Percentiles rank a stretch among this genome's conserved stretches.
Conservation (phyloP, 768 basidiomycete genomes). For the Thelephora aurantiotincta region DNA sequence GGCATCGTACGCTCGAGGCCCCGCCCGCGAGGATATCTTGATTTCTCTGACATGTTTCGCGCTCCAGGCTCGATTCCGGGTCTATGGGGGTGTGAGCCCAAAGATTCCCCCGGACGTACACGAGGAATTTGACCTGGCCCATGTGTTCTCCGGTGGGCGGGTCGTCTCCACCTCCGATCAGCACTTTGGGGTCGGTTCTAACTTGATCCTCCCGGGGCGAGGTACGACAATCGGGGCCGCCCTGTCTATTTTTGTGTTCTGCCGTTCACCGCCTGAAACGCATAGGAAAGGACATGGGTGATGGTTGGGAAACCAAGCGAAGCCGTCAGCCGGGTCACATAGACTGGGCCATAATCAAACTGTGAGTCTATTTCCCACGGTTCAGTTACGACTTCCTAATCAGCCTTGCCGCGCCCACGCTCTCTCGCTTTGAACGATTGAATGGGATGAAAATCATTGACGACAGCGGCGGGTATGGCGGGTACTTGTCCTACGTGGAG, state of each 20-base stretch:
- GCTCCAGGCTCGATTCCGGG: slow-evolving; percentile 76
- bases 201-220: slow-evolving; percentile 83
- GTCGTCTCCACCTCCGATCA: slow-evolving; percentile 84
- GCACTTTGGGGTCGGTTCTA: slow-evolving; percentile 87
- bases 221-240: slow-evolving; percentile 22
- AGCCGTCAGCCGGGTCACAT: slow-evolving; percentile 68
- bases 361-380: slow-evolving; percentile 36
- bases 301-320: slow-evolving; percentile 97
- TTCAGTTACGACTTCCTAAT: neutral
- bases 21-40: slow-evolving; percentile 3
- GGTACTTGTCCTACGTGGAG: slow-evolving; percentile 62
- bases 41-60: slow-evolving; percentile 1
- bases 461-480: slow-evolving; percentile 48
- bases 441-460: neutral
- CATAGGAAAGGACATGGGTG: slow-evolving; percentile 86
- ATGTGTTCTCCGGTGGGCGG: slow-evolving; percentile 79
- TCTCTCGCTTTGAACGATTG: neutral
- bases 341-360: slow-evolving; percentile 83
- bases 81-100: slow-evolving; percentile 69
- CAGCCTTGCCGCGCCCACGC: slow-evolving; percentile 2
- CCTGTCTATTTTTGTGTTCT: slow-evolving; percentile 1
- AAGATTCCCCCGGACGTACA: slow-evolving; percentile 36
- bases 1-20: slow-evolving; percentile 59
- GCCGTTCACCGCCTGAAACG: neutral
- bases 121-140: slow-evolving; percentile 68